Evolutionary conservation across 2,329 filamentous ascomycete species (phyloP), one percentile per base, ranked within the genome.

Genomic region (Fusarium humuli): DNA sequence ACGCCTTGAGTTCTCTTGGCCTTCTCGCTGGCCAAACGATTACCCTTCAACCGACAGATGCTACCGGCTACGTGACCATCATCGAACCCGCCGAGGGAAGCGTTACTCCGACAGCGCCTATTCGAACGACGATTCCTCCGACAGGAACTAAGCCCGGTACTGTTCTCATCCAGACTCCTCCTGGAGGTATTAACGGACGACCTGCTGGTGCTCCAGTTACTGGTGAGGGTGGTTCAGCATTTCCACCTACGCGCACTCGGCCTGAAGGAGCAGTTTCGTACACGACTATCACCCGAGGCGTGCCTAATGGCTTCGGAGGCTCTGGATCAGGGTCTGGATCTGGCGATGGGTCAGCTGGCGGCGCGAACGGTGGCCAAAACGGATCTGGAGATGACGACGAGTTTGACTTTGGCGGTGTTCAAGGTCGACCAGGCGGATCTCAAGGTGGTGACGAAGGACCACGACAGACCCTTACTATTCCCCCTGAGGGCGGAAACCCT

Each of bases 71-170:
- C 11, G 57, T 74, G 3, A 74, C 72, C 2, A 48, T 74, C 6
- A 74, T 74, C 7, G 72, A 74, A 11, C 67, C 72, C 1, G 64
- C 59, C 2, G 61, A 69, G 30, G 61, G 57, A 4, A 57, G 59
- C 6, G 20, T 66, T 1, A 47, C 58, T 0, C 67, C 67, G 1
- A 74, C 69, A 7, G 67, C 65, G 0, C 69, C 72, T 1, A 59
- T 73, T 4, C 29, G 61, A 50, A 68, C 61, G 4, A 73, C 71
- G 1, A 61, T 73, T 3, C 56, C 62, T 3, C 71, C 71, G 0
- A 66, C 67, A n/a, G 71, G 71, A 3, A 72, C 66, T 4, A 73
- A 50, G n/a, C 67, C 64, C 2, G 71, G 71, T 4, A 73, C 71
- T 16, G 54, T 73, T 5, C 46, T 73, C 4, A 73, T 73, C 6